phyloP scores from a whole-genome alignment of 1,284 basidiomycete species.

The Ganoderma leucocontextum region DNA sequence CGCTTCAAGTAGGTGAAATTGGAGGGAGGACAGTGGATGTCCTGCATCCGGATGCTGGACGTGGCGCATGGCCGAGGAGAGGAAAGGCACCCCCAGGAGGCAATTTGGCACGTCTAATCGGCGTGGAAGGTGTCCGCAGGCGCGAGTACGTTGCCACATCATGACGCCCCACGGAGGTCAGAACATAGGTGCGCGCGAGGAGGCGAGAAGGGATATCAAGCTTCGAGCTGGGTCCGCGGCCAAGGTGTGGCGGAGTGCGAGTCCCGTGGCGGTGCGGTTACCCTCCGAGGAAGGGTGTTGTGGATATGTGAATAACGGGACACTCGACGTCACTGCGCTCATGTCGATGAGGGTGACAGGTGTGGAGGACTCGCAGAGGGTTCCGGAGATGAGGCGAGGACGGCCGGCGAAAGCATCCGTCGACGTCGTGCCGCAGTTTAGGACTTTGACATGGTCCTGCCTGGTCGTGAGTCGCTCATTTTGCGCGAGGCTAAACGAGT shows the following conservation, averaged over 20 bases:
- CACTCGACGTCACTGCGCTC: conserved; percentile 24
- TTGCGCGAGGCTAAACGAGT: neutral
- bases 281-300: neutral
- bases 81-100: conserved; percentile 8
- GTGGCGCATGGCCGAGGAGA: conserved; percentile 22
- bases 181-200: conserved; percentile 11
- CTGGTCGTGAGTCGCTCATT: neutral
- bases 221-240: conserved; percentile 3
- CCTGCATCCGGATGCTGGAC: conserved; percentile 13
- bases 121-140: conserved; percentile 14
- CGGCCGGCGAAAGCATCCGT: conserved; percentile 10
- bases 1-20: neutral
- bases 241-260: neutral
- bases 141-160: conserved; percentile 2
- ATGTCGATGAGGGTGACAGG: conserved; percentile 8
- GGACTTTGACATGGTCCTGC: neutral
- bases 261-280: neutral
- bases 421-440: neutral
- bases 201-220: neutral
- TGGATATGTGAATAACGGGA: conserved; percentile 4
- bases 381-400: conserved; percentile 15
- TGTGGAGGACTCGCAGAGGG: neutral
- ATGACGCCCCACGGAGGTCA: conserved; percentile 11
- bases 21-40: neutral
- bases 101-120: conserved; percentile 16